Base-by-base conservation (phyloP, 2,329 filamentous ascomycete genomes). In the Colletotrichum scovillei region DNA sequence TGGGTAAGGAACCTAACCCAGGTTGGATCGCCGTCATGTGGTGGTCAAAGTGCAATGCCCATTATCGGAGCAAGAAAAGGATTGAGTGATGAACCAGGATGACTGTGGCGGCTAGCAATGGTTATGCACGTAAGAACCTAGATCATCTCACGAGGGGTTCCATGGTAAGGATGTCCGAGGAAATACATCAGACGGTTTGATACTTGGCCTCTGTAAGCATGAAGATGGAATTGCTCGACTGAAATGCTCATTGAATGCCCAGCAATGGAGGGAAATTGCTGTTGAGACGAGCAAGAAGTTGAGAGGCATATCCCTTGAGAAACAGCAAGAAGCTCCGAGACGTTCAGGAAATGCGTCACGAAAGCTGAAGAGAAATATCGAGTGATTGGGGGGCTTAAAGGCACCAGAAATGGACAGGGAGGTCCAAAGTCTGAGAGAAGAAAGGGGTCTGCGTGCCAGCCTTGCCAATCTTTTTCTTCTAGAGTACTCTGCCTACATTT, bases 31-130 rank as follows among this genome's bases (percentile, higher is more conserved):
- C 42, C 19, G 42, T 49, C 42, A 22, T 49, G 38, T 8, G 38
- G 3, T 42, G 42, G 42, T 49, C 42, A 22, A 49, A 22, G 42
- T 49, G 42, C 9, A 49, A 49, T 22, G 42, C 9, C 38, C 38
- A 22, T 42, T 19, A 42, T 19, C 16, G 16, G 38, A 42, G 38
- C 16, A 42, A 42, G 38, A 42, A 42, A 42, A 19, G 16, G 4
- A 7, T 30, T 49, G 53, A 24, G 28, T 12, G 16, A 53, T 46
- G 19, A 24, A 19, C 64, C 38, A 42, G 55, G 35, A 63, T 68
- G 30, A 19, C 22, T n/a, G 30, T 19, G 57, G 46, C 65, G 65
- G 65, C 28, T 60, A 62, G 65, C 38, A 57, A 38, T 60, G 38
- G 55, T 9, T 6, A 24, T 66, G 63, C 35, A 58, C 16, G 12